phyloP scores from a whole-genome alignment of 257 asterid genomes.

The Echium plantagineum region DNA sequence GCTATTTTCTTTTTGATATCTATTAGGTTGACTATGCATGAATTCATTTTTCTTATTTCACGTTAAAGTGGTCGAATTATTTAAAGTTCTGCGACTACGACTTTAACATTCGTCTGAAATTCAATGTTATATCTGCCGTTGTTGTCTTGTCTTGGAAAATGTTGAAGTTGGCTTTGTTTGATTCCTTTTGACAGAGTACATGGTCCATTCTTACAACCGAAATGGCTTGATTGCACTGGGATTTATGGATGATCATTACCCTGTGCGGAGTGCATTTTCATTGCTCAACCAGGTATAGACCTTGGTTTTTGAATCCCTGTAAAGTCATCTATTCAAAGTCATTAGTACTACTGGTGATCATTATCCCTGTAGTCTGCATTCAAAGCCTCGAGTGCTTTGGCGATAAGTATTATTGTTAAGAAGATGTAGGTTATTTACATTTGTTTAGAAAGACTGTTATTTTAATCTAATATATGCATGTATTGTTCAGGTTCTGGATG shows the following conservation, averaged over 20 bases:
- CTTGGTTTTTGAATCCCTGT: not conserved
- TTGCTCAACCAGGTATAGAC: constrained; percentile 62
- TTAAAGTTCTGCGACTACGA: not conserved
- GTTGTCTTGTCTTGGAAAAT: not conserved
- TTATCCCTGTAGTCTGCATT: not conserved
- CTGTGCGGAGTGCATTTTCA: constrained; percentile 88
- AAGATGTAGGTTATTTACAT: not conserved
- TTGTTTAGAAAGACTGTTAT: not conserved
- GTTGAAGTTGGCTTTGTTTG: not conserved
- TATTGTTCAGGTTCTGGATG: constrained; percentile 58
- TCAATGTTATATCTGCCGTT: not conserved
- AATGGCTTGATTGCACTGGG: constrained; percentile 79
- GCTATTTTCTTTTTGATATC: not conserved
- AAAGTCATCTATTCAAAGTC: not conserved
- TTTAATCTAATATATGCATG: not conserved
- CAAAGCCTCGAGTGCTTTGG: not conserved
- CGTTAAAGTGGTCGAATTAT: not conserved
- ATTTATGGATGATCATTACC: constrained; percentile 88
- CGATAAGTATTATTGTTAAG: not conserved
- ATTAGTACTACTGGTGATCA: not conserved
- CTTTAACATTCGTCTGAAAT: not conserved
- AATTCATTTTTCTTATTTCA: not conserved
- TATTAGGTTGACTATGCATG: not conserved
- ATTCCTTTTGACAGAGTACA: constrained; percentile 46
- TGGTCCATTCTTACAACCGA: constrained; percentile 65